These are phyloP conservation scores for Pterocarpus santalinus DNA, from an alignment of 306 rosid species.

Conservation along the genomic window DNA sequence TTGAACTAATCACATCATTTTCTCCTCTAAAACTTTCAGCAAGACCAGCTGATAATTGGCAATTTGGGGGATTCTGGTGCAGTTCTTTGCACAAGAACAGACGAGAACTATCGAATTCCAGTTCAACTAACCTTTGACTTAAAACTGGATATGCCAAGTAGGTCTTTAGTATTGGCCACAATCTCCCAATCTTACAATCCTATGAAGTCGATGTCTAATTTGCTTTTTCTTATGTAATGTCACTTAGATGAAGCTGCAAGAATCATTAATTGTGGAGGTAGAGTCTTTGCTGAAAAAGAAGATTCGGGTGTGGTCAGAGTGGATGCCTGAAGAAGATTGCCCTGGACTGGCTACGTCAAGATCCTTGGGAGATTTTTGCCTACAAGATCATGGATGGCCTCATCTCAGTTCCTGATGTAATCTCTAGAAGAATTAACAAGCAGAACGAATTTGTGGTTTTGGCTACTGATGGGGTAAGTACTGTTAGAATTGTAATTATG, in stretches of 20 bases:
- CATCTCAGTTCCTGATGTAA: conserved; percentile 69
- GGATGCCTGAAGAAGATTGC: conserved; percentile 76
- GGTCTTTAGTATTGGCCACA: conserved; percentile 42
- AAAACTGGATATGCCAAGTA: conserved; percentile 78
- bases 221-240: conserved; percentile 22
- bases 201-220: background rate
- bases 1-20: background rate
- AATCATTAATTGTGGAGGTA: conserved; percentile 69
- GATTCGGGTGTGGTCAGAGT: conserved; percentile 74
- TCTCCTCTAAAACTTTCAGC: conserved; percentile 53
- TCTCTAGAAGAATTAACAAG: conserved; percentile 61
- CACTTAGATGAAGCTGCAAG: conserved; percentile 75
- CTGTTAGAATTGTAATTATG: no score
- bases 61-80: conserved; percentile 96
- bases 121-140: conserved; percentile 81
- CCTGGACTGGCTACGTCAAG: conserved; percentile 97
- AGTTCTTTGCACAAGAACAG: conserved; percentile 74
- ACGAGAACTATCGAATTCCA: conserved; percentile 59
- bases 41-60: conserved; percentile 67
- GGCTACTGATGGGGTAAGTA: conserved; percentile 89
- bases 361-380: conserved; percentile 90
- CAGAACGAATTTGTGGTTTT: conserved; percentile 76
- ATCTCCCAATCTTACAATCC: background rate
- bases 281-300: conserved; percentile 61
- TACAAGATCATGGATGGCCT: conserved; percentile 87